phyloP scores from a whole-genome alignment of 2,329 filamentous ascomycete genomes.

The Lasiodiplodia gonubiensis region DNA sequence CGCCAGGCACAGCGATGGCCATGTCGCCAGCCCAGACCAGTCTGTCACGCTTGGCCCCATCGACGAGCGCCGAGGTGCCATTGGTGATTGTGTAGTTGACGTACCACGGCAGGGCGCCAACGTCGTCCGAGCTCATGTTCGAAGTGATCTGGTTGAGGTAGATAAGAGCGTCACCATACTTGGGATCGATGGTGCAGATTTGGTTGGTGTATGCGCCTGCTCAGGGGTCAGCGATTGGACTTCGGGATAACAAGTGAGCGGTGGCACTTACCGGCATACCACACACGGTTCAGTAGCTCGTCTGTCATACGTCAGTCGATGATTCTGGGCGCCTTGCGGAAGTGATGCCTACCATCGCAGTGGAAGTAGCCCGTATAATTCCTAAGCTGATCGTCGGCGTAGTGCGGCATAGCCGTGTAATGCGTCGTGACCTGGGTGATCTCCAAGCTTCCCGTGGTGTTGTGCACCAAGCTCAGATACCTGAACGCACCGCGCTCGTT shows the following conservation, averaged over 20 bases:
- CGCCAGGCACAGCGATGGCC: constrained; percentile 54
- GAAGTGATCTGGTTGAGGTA: constrained; percentile 35
- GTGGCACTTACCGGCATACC: constrained; percentile 46
- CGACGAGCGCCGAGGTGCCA: constrained; percentile 47
- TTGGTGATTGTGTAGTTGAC: constrained; percentile 47
- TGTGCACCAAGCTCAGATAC: constrained; percentile 49
- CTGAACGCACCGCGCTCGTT: constrained; percentile 54
- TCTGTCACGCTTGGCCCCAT: constrained; percentile 51
- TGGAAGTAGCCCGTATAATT: constrained; percentile 52
- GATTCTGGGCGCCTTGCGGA: background rate
- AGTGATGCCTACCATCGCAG: constrained; percentile 41
- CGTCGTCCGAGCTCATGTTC: constrained; percentile 41
- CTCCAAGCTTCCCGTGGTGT: constrained; percentile 23
- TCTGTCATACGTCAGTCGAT: constrained; percentile 35
- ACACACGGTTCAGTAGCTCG: constrained; percentile 51
- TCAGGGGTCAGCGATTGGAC: background rate
- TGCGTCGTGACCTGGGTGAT: constrained; percentile 22
- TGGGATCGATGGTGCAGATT: constrained; percentile 47
- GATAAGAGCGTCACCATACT: constrained; percentile 44
- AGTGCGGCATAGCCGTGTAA: constrained; percentile 37
- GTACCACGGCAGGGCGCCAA: constrained; percentile 43
- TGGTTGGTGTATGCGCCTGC: constrained; percentile 47
- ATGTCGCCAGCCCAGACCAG: constrained; percentile 57
- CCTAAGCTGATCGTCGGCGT: constrained; percentile 42
- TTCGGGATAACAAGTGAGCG: background rate